A percentile compares a stretch with the other conserved stretches of the same genome.
These are phyloP conservation scores for Fusarium piperis DNA, from an alignment of 2,329 filamentous ascomycete species.

Conservation along the genomic window DNA sequence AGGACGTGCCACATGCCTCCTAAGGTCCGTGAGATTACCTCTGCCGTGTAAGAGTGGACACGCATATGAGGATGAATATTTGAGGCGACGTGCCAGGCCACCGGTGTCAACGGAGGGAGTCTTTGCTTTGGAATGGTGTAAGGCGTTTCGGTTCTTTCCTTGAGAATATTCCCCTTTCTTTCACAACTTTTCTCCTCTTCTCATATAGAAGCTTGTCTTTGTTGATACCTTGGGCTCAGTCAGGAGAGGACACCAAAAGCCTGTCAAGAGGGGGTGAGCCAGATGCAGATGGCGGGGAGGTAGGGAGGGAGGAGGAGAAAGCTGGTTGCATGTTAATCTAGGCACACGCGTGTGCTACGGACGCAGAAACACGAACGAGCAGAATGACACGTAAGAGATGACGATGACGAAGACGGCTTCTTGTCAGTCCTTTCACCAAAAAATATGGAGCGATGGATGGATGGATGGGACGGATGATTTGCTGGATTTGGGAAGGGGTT, in stretches of 20 bases:
- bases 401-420: slow-evolving; percentile 33
- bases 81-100: background rate
- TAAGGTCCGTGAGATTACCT: slow-evolving; percentile 15
- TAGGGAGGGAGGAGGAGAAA: background rate
- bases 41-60: background rate
- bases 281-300: background rate
- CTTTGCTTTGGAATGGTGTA: slow-evolving; percentile 11
- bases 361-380: slow-evolving; percentile 23
- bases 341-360: background rate
- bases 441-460: slow-evolving; percentile 7
- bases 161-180: slow-evolving; percentile 20
- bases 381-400: slow-evolving; percentile 38
- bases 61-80: background rate
- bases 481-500: slow-evolving; percentile 25
- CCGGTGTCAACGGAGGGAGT: background rate
- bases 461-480: slow-evolving; percentile 21
- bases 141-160: slow-evolving; percentile 26
- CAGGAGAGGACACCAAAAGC: slow-evolving; percentile 15
- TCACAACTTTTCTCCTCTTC: slow-evolving; percentile 12
- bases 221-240: slow-evolving; percentile 34
- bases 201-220: slow-evolving; percentile 35
- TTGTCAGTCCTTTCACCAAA: slow-evolving; percentile 23
- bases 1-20: slow-evolving; percentile 38
- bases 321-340: slow-evolving; percentile 6
- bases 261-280: slow-evolving; percentile 19